Conservation (phyloP, 257 asterid genomes). For the Solanum sitiens region DNA sequence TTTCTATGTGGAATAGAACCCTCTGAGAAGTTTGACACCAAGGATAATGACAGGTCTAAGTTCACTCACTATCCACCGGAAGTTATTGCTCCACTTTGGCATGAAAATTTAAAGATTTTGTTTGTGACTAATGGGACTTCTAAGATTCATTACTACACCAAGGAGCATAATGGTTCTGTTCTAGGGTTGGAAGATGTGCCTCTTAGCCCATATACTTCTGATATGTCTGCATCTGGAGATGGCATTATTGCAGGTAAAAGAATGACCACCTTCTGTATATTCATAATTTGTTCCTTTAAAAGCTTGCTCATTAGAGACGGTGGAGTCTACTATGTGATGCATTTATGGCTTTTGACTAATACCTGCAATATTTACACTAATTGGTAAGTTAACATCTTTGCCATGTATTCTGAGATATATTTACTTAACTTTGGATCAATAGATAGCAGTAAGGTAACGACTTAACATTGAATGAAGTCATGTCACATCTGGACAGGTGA, state of each 20-base stretch:
- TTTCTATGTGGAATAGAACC: conserved; percentile 74
- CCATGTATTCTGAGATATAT: background rate
- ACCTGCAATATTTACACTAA: background rate
- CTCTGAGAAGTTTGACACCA: conserved; percentile 53
- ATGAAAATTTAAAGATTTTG: conserved; percentile 69
- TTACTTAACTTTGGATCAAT: background rate
- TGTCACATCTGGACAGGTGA: background rate
- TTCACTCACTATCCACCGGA: conserved; percentile 76
- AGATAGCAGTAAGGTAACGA: background rate
- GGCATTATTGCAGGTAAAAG: conserved; percentile 84
- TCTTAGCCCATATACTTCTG: conserved; percentile 74
- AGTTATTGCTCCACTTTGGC: conserved; percentile 72
- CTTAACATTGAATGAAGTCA: background rate
- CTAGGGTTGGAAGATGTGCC: conserved; percentile 93
- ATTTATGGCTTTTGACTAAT: background rate
- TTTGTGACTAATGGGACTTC: conserved; percentile 95
- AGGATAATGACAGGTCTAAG: conserved; percentile 55
- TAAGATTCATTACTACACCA: conserved; percentile 86
- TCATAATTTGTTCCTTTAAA: background rate
- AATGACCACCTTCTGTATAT: conserved; percentile 1
- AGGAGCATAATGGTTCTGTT: conserved; percentile 61
- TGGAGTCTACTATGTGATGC: background rate
- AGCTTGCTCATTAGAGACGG: background rate
- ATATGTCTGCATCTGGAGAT: conserved; percentile 92
- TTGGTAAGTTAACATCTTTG: background rate